A percentile compares a stretch with the other conserved stretches of the same genome.
Conservation (phyloP, 1,139 yeast genomes). For the Chernovozyma sophiae-reginae region DNA sequence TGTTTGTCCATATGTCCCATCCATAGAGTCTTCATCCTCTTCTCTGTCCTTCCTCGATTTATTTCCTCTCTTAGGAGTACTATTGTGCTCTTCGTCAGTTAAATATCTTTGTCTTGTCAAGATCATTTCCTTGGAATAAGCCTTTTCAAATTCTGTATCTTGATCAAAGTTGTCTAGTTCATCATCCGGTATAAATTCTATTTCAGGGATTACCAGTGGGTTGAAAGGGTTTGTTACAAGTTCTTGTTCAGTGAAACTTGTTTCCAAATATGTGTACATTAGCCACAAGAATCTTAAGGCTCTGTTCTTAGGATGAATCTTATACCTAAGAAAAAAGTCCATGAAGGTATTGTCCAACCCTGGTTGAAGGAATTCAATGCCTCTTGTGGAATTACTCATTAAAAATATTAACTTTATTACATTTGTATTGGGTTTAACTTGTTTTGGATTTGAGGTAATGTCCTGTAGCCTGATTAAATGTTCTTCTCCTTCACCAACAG, state of each 20-base stretch:
- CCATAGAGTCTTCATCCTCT: conserved; percentile 14
- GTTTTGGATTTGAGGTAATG: conserved; percentile 32
- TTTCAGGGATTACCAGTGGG: conserved; percentile 37
- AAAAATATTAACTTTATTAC: conserved; percentile 74
- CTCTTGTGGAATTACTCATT: conserved; percentile 59
- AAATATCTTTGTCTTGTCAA: conserved; percentile 57
- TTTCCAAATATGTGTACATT: conserved; percentile 73
- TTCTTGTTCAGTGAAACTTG: conserved; percentile 53
- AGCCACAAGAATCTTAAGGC: conserved; percentile 81
- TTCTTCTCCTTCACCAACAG: conserved; percentile 53
- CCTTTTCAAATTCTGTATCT: conserved; percentile 68
- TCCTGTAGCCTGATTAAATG: conserved; percentile 44
- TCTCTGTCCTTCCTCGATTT: conserved; percentile 27
- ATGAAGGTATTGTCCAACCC: conserved; percentile 40
- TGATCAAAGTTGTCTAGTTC: conserved; percentile 49
- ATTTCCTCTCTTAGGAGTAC: conserved; percentile 31
- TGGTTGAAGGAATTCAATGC: conserved; percentile 33
- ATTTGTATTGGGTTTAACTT: conserved; percentile 43
- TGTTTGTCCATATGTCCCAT: no score
- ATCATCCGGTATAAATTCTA: conserved; percentile 37
- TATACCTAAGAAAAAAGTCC: conserved; percentile 60
- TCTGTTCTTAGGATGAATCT: conserved; percentile 55
- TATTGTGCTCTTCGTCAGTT: conserved; percentile 41
- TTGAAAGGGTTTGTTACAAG: conserved; percentile 60
- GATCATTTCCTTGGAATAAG: conserved; percentile 69